Evolutionary conservation across 257 asterid species (phyloP).

Genomic region (Craterostigma plantagineum): DNA sequence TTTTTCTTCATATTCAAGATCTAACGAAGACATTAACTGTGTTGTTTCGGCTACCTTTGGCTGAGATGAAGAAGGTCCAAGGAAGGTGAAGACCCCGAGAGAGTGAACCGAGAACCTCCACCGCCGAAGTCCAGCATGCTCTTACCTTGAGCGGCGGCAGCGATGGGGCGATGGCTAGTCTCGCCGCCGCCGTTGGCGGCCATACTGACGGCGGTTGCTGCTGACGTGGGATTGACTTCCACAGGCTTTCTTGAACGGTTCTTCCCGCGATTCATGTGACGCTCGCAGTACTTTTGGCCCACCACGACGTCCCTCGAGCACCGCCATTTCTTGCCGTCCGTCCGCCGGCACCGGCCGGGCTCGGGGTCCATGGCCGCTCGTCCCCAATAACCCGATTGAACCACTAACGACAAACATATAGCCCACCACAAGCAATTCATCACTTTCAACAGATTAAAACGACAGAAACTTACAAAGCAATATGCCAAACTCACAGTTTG

Average conservation of each 20-base stretch:
- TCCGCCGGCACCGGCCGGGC: slow-evolving; percentile 92
- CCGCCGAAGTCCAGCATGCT: slow-evolving; percentile 1
- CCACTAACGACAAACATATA: slow-evolving; percentile 17
- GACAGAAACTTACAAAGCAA: no score
- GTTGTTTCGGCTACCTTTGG: slow-evolving; percentile 36
- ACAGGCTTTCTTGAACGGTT: slow-evolving; percentile 99
- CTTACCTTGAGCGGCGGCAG: slow-evolving; percentile 8
- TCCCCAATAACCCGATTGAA: slow-evolving; percentile 80
- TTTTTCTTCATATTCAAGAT: no score
- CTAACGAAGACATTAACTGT: background rate
- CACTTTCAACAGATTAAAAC: no score
- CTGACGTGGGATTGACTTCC: slow-evolving; percentile 56
- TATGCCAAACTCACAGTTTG: slow-evolving; percentile 60
- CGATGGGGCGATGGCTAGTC: slow-evolving; percentile 4
- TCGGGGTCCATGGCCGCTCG: slow-evolving; percentile 81
- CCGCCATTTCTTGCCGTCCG: slow-evolving; percentile 97
- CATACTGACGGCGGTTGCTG: slow-evolving; percentile 11
- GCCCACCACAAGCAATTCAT: no score
- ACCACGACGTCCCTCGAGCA: slow-evolving; percentile 84
- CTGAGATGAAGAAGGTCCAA: slow-evolving; percentile 36
- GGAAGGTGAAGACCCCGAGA: slow-evolving; percentile 40
- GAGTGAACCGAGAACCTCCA: slow-evolving; percentile 20
- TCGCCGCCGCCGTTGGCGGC: slow-evolving; percentile 17
- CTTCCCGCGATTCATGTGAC: slow-evolving; percentile 84
- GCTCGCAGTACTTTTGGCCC: slow-evolving; percentile 85